These are phyloP conservation scores for Phytophthora citrophthora DNA, from an alignment of 352 stramenopile species.

Conservation along the genomic window DNA sequence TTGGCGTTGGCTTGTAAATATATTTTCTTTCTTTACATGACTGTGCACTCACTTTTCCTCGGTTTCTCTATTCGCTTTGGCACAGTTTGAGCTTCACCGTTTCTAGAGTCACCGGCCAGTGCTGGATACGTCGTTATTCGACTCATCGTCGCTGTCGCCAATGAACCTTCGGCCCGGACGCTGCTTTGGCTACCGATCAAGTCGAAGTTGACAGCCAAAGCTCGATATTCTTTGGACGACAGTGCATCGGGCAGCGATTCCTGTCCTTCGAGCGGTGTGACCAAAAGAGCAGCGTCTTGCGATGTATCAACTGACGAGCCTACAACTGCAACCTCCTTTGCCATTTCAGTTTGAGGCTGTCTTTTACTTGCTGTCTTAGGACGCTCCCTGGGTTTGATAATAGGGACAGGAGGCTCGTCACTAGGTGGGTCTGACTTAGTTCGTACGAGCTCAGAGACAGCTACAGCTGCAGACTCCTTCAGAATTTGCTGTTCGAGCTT, in stretches of 20 bases:
- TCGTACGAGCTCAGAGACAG: background rate
- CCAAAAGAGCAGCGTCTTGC: background rate
- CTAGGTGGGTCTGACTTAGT: background rate
- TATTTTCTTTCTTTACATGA: conserved; percentile 21
- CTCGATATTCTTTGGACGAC: conserved; percentile 4
- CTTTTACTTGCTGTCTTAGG: conserved; percentile 12
- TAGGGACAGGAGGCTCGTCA: background rate
- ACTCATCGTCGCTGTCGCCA: conserved; percentile 31
- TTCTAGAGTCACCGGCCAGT: background rate
- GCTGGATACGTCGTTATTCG: conserved; percentile 22
- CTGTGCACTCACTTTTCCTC: conserved; percentile 30
- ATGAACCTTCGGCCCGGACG: conserved; percentile 12
- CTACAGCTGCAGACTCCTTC: conserved; percentile 48
- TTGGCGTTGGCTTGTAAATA: conserved; percentile 13
- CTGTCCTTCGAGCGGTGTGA: conserved; percentile 1
- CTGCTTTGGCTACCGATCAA: conserved; percentile 22
- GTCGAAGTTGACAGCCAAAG: conserved; percentile 8
- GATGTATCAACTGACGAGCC: background rate
- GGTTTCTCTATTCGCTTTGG: conserved; percentile 31
- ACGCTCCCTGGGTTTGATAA: conserved; percentile 14
- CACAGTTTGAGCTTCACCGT: conserved; percentile 5
- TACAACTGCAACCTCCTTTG: background rate
- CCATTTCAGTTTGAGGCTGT: conserved; percentile 19
- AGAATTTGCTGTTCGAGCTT: conserved; percentile 77
- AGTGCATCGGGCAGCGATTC: conserved; percentile 1